Percentiles rank a stretch among this genome's conserved stretches.
These are phyloP conservation scores for Pythium sukuiense DNA, from an alignment of 352 stramenopile species.

Conservation along the genomic window DNA sequence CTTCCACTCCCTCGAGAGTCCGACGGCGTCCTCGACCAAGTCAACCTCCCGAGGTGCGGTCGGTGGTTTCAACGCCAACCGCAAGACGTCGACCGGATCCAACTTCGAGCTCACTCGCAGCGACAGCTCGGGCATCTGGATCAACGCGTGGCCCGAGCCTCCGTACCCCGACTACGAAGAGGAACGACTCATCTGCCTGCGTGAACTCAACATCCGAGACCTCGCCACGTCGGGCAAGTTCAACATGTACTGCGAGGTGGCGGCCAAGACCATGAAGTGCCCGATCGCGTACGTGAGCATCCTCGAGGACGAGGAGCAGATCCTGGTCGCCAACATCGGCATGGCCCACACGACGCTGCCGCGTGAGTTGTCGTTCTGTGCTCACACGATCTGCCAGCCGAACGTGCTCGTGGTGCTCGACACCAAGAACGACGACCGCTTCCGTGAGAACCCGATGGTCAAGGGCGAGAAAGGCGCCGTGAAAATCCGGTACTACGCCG, in stretches of 20 bases:
- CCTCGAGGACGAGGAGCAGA: conserved; percentile 82
- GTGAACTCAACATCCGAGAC: conserved; percentile 78
- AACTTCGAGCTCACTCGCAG: conserved; percentile 48
- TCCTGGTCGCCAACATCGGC: conserved; percentile 82
- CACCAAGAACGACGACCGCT: conserved; percentile 83
- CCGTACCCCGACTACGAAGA: conserved; percentile 80
- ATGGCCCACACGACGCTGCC: conserved; percentile 81
- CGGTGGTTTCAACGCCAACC: conserved; percentile 27
- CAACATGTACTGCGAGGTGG: conserved; percentile 88
- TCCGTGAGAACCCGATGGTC: conserved; percentile 87
- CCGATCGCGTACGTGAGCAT: conserved; percentile 87
- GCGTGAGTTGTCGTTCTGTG: conserved; percentile 83
- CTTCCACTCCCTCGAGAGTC: conserved; percentile 81
- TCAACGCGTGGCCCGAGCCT: conserved; percentile 82
- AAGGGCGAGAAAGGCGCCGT: conserved; percentile 80
- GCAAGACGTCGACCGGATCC: conserved; percentile 67
- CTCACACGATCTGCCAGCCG: conserved; percentile 82
- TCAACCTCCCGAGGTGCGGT: conserved; percentile 34
- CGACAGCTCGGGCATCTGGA: conserved; percentile 62
- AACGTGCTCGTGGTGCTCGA: conserved; percentile 82
- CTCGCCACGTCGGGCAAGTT: conserved; percentile 76
- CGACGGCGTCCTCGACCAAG: conserved; percentile 53
- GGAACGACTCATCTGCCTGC: conserved; percentile 69
- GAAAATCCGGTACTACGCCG: conserved; percentile 88
- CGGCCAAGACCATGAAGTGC: conserved; percentile 87